Evolutionary conservation across 306 rosid genomes (phyloP), one percentile per base, ranked within the genome.

Genomic region (Myrica gale): DNA sequence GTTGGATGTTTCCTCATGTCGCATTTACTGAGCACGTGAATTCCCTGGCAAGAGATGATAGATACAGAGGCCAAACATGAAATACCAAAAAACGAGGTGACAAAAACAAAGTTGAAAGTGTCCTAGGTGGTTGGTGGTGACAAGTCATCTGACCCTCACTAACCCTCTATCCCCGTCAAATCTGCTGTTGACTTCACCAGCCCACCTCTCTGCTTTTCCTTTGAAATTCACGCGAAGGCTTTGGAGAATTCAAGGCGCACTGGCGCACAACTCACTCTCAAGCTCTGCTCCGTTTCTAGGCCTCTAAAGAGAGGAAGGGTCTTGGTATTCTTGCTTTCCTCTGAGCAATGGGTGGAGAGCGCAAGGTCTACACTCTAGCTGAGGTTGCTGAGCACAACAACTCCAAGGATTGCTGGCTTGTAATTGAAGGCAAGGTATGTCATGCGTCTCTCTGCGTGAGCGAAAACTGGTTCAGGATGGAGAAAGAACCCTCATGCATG

Each of bases 381-480:
- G 92, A 90, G 63, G 92, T 88, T 72, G 74, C 96, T 50, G 45
- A 66, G 15, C 97, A 90, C 82, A 88, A 83, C 75, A 63, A 32
- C 76, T 56, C 82, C 79, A 83, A 85, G 26, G 96, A 90, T 69
- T 95, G 99, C 82, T 95, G 97, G 97, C 84, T 95, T 69, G 81
- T 95, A 72, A 88, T 95, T 56, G 84, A 79, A 20, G 89, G 89
- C 83, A 95, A 89, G 97, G 99, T 92, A 74, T 76, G 43, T 58
- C 11, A 21, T 15, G 2, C 21, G 47, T 81, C 42, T 50, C 41
- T 68, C 6, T 1, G n/a, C 50, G 15, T 48, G 53, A 48, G 3
- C 53, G 43, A 48, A 8, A 75, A 15, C 67, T 52, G 52, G 12
- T 26, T n/a, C 3, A 9, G 4, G 1, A 23, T 44, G 46, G 16